A percentile compares a stretch with the other conserved stretches of the same genome.
Evolutionary conservation across 1,139 yeast genomes (phyloP).

Genomic region (Debaryomycetaceae sp.): DNA sequence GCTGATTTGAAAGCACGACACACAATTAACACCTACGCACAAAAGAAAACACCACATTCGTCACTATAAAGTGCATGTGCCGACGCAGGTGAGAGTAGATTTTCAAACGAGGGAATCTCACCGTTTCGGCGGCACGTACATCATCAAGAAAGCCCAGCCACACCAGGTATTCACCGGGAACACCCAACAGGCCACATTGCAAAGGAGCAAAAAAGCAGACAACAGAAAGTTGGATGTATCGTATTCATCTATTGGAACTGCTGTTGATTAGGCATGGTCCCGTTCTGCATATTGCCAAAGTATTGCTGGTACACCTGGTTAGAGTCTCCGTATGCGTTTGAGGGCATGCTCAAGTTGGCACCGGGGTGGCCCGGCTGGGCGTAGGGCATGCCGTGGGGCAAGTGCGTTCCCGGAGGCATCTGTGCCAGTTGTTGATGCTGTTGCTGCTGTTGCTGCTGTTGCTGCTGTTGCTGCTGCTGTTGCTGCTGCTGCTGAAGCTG

Average conservation of each 20-base stretch:
- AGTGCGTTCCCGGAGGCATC: conserved; percentile 38
- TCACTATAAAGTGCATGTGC: too few species aligned
- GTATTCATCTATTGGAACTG: conserved; percentile 20
- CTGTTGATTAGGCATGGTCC: conserved; percentile 36
- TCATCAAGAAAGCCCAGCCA: neutral
- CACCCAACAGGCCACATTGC: too few species aligned
- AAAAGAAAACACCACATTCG: too few species aligned
- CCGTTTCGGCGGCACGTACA: conserved; percentile 1
- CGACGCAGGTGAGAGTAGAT: too few species aligned
- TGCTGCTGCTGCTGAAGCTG: conserved; percentile 13
- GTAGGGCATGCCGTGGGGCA: conserved; percentile 36
- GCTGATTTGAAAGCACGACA: too few species aligned
- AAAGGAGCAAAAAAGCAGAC: too few species aligned
- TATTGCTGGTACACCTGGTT: conserved; percentile 47
- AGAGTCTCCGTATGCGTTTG: conserved; percentile 30
- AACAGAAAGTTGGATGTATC: neutral
- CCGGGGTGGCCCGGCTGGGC: conserved; percentile 18
- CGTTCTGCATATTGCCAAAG: conserved; percentile 45
- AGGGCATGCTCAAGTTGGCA: conserved; percentile 31
- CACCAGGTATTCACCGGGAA: neutral
- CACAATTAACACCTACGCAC: too few species aligned
- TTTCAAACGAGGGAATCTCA: too few species aligned
- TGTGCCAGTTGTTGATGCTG: conserved; percentile 18
- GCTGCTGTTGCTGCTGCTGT: conserved; percentile 18
- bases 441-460: conserved; percentile 14